phyloP scores from a whole-genome alignment of 495 filamentous ascomycete genomes.

The Penicillium subrubescens region DNA sequence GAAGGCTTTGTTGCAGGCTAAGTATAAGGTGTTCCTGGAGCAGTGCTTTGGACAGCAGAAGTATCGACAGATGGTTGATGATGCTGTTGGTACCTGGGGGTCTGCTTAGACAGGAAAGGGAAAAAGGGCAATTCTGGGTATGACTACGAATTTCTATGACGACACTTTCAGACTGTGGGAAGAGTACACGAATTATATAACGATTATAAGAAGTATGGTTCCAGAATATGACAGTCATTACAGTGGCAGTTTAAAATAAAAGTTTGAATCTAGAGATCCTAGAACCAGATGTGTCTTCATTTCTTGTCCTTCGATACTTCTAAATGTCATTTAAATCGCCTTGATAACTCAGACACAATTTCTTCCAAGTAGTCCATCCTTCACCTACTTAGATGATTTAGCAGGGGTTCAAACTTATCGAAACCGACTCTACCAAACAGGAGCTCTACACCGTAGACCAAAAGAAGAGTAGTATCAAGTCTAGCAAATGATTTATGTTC shows the following conservation, averaged over 20 bases:
- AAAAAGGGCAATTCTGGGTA: neutral
- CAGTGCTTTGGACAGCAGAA: conserved; percentile 68
- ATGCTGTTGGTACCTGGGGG: conserved; percentile 50
- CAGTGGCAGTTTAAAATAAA: neutral
- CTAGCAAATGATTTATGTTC: conserved; percentile 4
- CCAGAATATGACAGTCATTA: conserved; percentile 8
- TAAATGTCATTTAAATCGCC: neutral
- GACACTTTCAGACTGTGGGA: neutral
- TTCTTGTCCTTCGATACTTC: too few species aligned
- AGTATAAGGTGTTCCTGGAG: conserved; percentile 73
- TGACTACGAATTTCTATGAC: neutral
- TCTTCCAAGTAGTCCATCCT: neutral
- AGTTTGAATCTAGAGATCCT: too few species aligned
- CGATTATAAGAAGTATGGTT: neutral
- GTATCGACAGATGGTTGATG: conserved; percentile 63
- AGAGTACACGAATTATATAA: conserved; percentile 1
- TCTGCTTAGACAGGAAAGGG: conserved; percentile 4
- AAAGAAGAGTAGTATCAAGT: neutral
- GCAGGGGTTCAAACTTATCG: too few species aligned
- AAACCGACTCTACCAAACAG: too few species aligned
- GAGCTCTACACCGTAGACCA: neutral
- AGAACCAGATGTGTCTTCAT: too few species aligned
- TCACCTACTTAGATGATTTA: neutral
- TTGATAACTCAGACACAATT: neutral
- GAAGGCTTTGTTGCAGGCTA: conserved; percentile 77